Evolutionary conservation across 768 basidiomycete species (phyloP).

Genomic region (Mrakia blollopis): DNA sequence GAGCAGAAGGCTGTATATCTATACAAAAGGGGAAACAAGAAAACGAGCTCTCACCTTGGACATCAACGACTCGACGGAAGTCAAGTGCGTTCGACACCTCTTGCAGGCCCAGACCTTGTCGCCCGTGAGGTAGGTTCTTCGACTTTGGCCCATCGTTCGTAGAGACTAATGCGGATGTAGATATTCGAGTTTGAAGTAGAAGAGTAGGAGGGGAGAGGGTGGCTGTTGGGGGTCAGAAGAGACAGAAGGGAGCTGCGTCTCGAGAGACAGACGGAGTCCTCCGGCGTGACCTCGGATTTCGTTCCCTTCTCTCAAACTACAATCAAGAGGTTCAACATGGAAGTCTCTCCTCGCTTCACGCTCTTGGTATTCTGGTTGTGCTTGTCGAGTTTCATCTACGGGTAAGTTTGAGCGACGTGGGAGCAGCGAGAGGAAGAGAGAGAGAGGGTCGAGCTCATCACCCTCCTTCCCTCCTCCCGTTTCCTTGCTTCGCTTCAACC

Average conservation of each 20-base stretch:
- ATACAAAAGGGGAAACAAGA: slow-evolving; percentile 23
- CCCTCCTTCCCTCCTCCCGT: background rate
- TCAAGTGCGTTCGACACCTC: slow-evolving; percentile 79
- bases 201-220: background rate
- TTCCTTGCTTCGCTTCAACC: background rate
- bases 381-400: slow-evolving; percentile 5
- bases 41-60: slow-evolving; percentile 79
- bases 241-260: background rate
- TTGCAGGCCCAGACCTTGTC: slow-evolving; percentile 83
- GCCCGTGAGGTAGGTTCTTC: slow-evolving; percentile 60
- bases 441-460: background rate
- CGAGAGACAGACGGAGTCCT: background rate
- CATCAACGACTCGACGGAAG: slow-evolving; percentile 86
- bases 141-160: background rate
- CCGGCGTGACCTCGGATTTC: background rate
- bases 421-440: too few species aligned
- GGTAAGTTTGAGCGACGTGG: background rate
- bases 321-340: background rate
- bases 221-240: background rate
- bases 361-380: slow-evolving; percentile 6
- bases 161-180: background rate
- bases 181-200: background rate
- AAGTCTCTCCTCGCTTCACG: slow-evolving; percentile 1
- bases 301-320: background rate
- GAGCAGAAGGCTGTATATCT: too few species aligned